Conservation (phyloP, 1,284 basidiomycete genomes). For the Amylostereum areolatum region DNA sequence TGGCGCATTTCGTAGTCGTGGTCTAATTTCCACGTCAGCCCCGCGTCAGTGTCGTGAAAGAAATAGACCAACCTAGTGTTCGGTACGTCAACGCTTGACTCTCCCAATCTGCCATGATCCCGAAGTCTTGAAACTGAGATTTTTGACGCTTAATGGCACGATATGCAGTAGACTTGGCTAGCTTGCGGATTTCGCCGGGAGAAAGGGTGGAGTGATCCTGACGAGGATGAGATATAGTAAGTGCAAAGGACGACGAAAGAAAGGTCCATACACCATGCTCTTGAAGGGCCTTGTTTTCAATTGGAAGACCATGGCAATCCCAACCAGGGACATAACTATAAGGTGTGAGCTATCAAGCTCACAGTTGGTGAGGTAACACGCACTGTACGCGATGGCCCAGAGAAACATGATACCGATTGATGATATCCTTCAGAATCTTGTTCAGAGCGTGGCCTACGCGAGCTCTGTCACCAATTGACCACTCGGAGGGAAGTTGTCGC, state of each 20-base stretch:
- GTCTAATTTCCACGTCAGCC: constrained; percentile 42
- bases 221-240: constrained; percentile 18
- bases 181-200: constrained; percentile 60
- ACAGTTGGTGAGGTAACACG: constrained; percentile 23
- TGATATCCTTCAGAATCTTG: constrained; percentile 96
- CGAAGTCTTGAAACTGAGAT: constrained; percentile 77
- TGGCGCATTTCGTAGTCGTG: constrained; percentile 87
- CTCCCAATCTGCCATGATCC: constrained; percentile 93
- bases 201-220: constrained; percentile 51
- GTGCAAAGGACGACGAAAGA: neutral
- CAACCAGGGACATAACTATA: constrained; percentile 92
- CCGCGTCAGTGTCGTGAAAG: constrained; percentile 2
- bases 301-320: constrained; percentile 98
- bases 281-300: constrained; percentile 88
- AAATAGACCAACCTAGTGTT: constrained; percentile 62
- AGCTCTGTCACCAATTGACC: neutral
- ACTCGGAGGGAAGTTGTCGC: neutral
- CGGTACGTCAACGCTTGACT: constrained; percentile 71
- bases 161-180: constrained; percentile 71
- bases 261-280: constrained; percentile 13
- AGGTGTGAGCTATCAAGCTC: constrained; percentile 2
- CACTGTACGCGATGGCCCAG: constrained; percentile 80
- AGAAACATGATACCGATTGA: constrained; percentile 85
- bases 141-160: constrained; percentile 77
- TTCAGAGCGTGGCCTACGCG: constrained; percentile 88